Percentiles rank a stretch among this genome's conserved stretches.
phyloP scores from a whole-genome alignment of 2,329 filamentous ascomycete species.

The Sporothrix brasiliensis region DNA sequence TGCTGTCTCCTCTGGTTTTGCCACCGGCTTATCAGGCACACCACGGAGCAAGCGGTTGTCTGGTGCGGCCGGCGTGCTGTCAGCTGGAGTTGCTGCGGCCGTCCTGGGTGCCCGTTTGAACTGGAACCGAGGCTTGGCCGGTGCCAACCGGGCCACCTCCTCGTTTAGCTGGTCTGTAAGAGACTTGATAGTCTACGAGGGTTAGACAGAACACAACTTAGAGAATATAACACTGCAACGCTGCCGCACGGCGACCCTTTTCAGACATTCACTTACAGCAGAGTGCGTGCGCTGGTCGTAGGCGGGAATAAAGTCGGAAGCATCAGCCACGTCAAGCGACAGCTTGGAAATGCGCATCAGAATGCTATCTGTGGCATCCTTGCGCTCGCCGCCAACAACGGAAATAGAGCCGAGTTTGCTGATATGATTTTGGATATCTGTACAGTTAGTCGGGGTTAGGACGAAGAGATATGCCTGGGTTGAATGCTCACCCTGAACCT shows the following conservation, averaged over 20 bases:
- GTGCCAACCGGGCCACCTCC: slow-evolving; percentile 67
- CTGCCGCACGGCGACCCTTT: neutral
- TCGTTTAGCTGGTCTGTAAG: slow-evolving; percentile 77
- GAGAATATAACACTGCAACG: neutral
- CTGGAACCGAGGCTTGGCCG: slow-evolving; percentile 73
- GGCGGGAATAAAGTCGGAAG: slow-evolving; percentile 76
- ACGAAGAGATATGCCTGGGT: neutral
- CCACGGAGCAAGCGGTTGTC: slow-evolving; percentile 48
- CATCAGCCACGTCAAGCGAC: slow-evolving; percentile 82
- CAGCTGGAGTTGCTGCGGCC: slow-evolving; percentile 34
- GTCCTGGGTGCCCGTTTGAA: slow-evolving; percentile 59
- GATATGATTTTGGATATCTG: slow-evolving; percentile 75
- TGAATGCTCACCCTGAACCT: slow-evolving; percentile 63
- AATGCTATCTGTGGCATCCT: slow-evolving; percentile 79
- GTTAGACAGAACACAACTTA: neutral
- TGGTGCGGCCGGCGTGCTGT: slow-evolving; percentile 44
- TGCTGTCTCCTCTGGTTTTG: neutral
- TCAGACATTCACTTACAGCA: slow-evolving; percentile 57
- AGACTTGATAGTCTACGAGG: slow-evolving; percentile 70
- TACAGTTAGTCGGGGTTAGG: slow-evolving; percentile 43
- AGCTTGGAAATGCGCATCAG: slow-evolving; percentile 77
- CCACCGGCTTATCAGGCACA: slow-evolving; percentile 15
- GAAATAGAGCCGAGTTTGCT: slow-evolving; percentile 65
- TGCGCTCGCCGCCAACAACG: slow-evolving; percentile 70
- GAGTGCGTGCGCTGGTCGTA: slow-evolving; percentile 89